Percentiles rank a stretch among this genome's conserved stretches.
phyloP scores from a whole-genome alignment of 1,284 basidiomycete genomes.

The Irpex sp. region DNA sequence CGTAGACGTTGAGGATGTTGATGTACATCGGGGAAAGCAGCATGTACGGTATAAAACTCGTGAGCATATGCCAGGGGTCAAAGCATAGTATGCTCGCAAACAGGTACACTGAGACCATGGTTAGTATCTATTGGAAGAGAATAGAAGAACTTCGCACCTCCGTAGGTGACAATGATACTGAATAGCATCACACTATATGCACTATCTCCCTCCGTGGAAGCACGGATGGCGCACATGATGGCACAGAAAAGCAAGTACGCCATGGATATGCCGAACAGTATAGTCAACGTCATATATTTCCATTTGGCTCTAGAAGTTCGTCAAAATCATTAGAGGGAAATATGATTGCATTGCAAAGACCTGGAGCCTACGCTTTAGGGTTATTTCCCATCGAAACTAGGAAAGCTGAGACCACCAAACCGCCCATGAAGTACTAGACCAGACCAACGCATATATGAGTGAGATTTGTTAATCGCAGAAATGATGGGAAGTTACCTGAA shows the following conservation, averaged over 20 bases:
- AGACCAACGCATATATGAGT: slow-evolving; percentile 6
- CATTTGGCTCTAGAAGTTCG: slow-evolving; percentile 55
- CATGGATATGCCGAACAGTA: slow-evolving; percentile 78
- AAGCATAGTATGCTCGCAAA: slow-evolving; percentile 82
- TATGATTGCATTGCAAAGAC: not conserved
- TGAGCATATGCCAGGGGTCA: slow-evolving; percentile 93
- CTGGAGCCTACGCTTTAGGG: slow-evolving; percentile 68
- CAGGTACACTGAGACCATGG: slow-evolving; percentile 53
- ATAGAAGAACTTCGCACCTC: slow-evolving; percentile 43
- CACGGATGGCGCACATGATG: slow-evolving; percentile 70
- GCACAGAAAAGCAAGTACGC: slow-evolving; percentile 80
- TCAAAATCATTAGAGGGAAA: not conserved
- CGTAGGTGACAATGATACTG: slow-evolving; percentile 84
- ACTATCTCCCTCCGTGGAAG: slow-evolving; percentile 58
- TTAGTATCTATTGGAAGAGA: not conserved
- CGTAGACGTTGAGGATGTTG: slow-evolving; percentile 83
- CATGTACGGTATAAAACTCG: slow-evolving; percentile 88
- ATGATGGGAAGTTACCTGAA: slow-evolving; percentile 51
- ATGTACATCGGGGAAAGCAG: slow-evolving; percentile 87
- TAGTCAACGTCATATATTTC: slow-evolving; percentile 84
- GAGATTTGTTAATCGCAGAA: not conserved
- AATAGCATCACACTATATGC: slow-evolving; percentile 80
- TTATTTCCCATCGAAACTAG: slow-evolving; percentile 97
- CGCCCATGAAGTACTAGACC: slow-evolving; percentile 78
- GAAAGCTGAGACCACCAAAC: slow-evolving; percentile 85